phyloP scores from a whole-genome alignment of 176 grass and related monocot genomes.

The Otatea glauca region DNA sequence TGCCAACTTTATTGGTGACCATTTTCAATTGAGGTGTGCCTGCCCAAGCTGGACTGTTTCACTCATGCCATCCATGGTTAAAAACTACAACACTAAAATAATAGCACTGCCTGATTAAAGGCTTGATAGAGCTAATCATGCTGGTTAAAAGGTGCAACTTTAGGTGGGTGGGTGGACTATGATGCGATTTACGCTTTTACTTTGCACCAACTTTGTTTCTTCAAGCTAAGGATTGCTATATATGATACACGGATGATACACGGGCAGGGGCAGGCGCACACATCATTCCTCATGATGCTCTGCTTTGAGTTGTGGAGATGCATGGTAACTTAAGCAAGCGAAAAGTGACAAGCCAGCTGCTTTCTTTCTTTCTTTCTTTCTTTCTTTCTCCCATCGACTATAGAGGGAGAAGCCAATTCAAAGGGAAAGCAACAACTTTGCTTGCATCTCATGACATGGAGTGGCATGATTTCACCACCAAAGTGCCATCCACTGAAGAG shows the following conservation, averaged over 20 bases:
- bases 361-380: conserved; percentile 16
- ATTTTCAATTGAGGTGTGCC: conserved; percentile 43
- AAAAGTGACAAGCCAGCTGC: conserved; percentile 8
- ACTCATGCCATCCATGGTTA: conserved; percentile 47
- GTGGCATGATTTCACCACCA: conserved; percentile 63
- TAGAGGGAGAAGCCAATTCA: neutral
- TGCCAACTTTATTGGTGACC: conserved; percentile 46
- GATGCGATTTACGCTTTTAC: conserved; percentile 60
- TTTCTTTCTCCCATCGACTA: neutral
- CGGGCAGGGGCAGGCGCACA: conserved; percentile 32
- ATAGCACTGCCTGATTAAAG: conserved; percentile 47
- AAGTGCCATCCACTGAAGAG: conserved; percentile 64
- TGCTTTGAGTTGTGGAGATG: conserved; percentile 49
- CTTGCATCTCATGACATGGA: conserved; percentile 49
- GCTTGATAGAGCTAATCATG: conserved; percentile 63
- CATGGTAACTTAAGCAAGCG: conserved; percentile 65
- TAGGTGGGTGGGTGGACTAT: conserved; percentile 56
- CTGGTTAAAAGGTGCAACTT: conserved; percentile 54
- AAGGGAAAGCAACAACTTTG: conserved; percentile 32
- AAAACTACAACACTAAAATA: conserved; percentile 25
- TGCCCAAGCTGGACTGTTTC: conserved; percentile 47
- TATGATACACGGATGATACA: conserved; percentile 25
- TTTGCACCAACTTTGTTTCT: conserved; percentile 76
- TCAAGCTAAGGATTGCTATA: conserved; percentile 59
- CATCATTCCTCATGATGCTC: conserved; percentile 60